A percentile compares a stretch with the other conserved stretches of the same genome.
Evolutionary conservation across 2,329 filamentous ascomycete species (phyloP).

Genomic region (Alternaria sp.): DNA sequence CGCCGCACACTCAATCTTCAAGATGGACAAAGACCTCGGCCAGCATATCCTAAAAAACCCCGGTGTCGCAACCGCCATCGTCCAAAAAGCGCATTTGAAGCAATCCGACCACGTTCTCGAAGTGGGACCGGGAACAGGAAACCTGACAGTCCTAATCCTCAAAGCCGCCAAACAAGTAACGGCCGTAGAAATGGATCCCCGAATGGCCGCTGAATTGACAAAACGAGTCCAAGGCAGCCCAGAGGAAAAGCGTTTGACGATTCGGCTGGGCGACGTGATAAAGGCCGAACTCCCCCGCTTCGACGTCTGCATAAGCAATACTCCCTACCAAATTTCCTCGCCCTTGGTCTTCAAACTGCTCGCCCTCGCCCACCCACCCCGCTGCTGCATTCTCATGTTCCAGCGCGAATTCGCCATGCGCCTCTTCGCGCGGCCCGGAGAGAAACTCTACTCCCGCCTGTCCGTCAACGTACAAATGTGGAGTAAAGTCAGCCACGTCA

Average conservation of each 20-base stretch:
- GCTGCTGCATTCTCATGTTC: conserved; percentile 91
- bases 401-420: conserved; percentile 94
- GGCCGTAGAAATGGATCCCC: conserved; percentile 89
- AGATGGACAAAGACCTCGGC: conserved; percentile 92
- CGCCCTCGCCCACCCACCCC: conserved; percentile 78
- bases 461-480: conserved; percentile 95
- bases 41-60: conserved; percentile 94
- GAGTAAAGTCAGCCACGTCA: conserved; percentile 73
- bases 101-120: conserved; percentile 88
- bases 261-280: conserved; percentile 90
- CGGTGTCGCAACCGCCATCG: conserved; percentile 80
- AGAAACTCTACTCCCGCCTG: conserved; percentile 88
- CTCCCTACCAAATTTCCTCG: conserved; percentile 80
- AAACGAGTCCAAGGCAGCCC: conserved; percentile 92
- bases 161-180: conserved; percentile 84
- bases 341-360: conserved; percentile 92
- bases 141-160: conserved; percentile 86
- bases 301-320: conserved; percentile 81
- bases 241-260: conserved; percentile 76
- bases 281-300: conserved; percentile 80
- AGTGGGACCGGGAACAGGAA: conserved; percentile 88
- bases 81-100: conserved; percentile 86
- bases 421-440: conserved; percentile 84
- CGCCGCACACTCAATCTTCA: conserved; percentile 84
- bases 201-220: conserved; percentile 95